A percentile compares a stretch with the other conserved stretches of the same genome.
Evolutionary conservation across 2,329 filamentous ascomycete genomes (phyloP).

Genomic region (Phoma sp.): DNA sequence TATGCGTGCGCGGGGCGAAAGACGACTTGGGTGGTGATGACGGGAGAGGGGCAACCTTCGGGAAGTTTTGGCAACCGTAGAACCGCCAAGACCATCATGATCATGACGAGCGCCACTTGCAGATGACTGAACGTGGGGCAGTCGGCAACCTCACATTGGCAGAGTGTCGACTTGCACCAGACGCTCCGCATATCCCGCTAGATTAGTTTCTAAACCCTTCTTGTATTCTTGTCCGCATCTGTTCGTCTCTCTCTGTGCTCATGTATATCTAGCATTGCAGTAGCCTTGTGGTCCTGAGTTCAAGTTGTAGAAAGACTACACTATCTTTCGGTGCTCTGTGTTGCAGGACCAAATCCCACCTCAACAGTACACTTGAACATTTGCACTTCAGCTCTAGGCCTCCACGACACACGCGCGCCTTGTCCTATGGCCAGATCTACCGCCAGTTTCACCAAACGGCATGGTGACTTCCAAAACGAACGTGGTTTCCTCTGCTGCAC

Average conservation of each 20-base stretch:
- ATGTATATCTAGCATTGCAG: too few species aligned
- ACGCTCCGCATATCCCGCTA: too few species aligned
- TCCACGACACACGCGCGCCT: neutral
- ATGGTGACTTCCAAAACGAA: too few species aligned
- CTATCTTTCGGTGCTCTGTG: too few species aligned
- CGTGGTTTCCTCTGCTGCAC: too few species aligned
- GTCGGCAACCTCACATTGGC: slow-evolving; percentile 3
- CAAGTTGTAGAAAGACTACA: too few species aligned
- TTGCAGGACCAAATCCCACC: neutral
- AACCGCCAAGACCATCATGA: slow-evolving; percentile 9
- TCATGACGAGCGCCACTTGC: slow-evolving; percentile 7
- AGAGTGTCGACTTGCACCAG: neutral
- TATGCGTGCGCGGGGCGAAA: slow-evolving; percentile 29
- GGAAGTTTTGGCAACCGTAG: slow-evolving; percentile 6
- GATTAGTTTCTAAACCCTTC: too few species aligned
- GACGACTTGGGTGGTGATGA: slow-evolving; percentile 21
- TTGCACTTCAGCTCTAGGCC: neutral
- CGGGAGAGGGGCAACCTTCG: slow-evolving; percentile 13
- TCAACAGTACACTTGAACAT: neutral
- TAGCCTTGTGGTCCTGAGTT: too few species aligned
- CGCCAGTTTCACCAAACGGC: too few species aligned
- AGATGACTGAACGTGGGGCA: slow-evolving; percentile 12
- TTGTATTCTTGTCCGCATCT: too few species aligned
- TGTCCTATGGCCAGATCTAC: too few species aligned
- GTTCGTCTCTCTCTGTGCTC: too few species aligned